These are phyloP conservation scores for Pontederia crassipes DNA, from an alignment of 176 grass and related monocot genomes.

Conservation along the genomic window DNA sequence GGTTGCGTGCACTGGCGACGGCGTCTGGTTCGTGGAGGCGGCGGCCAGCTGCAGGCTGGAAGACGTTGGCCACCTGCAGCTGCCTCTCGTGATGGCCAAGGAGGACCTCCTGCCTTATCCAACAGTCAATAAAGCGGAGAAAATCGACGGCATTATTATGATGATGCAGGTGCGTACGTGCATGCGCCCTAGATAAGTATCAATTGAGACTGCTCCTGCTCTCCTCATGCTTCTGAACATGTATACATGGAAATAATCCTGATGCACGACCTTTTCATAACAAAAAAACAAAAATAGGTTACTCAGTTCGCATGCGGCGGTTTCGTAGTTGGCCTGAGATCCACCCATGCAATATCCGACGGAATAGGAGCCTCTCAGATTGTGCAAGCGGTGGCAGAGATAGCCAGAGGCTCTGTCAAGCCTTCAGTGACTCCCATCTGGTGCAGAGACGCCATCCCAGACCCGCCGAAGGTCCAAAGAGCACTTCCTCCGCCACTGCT, in stretches of 20 bases:
- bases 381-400: constrained; percentile 44
- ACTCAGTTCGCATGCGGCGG: constrained; percentile 61
- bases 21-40: constrained; percentile 82
- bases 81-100: constrained; percentile 62
- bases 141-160: constrained; percentile 33
- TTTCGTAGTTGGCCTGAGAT: constrained; percentile 50
- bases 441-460: constrained; percentile 48
- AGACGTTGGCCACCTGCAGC: constrained; percentile 69
- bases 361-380: constrained; percentile 52
- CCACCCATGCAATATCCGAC: constrained; percentile 51
- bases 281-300: constrained; percentile 22
- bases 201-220: not conserved
- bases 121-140: constrained; percentile 38
- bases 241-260: not conserved
- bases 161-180: constrained; percentile 46
- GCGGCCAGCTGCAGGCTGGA: constrained; percentile 40
- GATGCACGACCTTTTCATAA: no score
- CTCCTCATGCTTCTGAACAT: not conserved
- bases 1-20: constrained; percentile 59
- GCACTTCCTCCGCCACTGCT: constrained; percentile 36
- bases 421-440: constrained; percentile 38
- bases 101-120: constrained; percentile 48
- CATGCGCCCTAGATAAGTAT: not conserved
- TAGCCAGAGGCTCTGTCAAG: constrained; percentile 41
- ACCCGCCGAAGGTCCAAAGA: constrained; percentile 22